Conservation (phyloP, 177 flowering plant genomes). For the Vitis hybrid region DNA sequence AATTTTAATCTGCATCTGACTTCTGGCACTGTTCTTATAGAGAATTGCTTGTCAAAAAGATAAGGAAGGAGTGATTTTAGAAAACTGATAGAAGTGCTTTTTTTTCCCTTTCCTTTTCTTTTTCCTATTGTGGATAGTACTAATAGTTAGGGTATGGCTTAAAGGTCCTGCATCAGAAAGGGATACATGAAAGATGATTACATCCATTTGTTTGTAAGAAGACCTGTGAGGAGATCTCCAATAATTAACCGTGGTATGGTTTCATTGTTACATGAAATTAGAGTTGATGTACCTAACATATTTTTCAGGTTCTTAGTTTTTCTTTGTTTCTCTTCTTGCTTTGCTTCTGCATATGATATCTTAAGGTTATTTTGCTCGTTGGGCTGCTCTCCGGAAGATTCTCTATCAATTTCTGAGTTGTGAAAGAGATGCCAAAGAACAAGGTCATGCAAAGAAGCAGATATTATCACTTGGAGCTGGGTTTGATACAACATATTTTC, state of each 20-base stretch:
- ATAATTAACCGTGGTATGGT: conserved; percentile 91
- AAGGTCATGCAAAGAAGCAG: conserved; percentile 58
- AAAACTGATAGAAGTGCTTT: neutral
- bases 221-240: conserved; percentile 86
- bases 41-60: too few species aligned
- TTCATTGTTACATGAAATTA: conserved; percentile 4
- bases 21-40: too few species aligned
- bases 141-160: conserved; percentile 8
- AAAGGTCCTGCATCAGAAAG: conserved; percentile 85
- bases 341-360: conserved; percentile 11
- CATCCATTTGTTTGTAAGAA: conserved; percentile 79
- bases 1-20: too few species aligned
- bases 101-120: neutral
- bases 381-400: conserved; percentile 87
- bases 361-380: conserved; percentile 89
- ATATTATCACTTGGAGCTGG: conserved; percentile 96
- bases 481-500: conserved; percentile 88
- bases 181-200: conserved; percentile 96
- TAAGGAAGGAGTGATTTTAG: too few species aligned
- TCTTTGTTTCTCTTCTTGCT: conserved; percentile 8
- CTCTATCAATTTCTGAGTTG: conserved; percentile 72
- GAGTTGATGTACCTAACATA: neutral
- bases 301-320: conserved; percentile 1
- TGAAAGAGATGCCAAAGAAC: conserved; percentile 23
- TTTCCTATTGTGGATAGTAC: conserved; percentile 10